Evolutionary conservation across 371 early-diverging fungal genomes (phyloP).

Genomic region (Rhizopus microsporus): DNA sequence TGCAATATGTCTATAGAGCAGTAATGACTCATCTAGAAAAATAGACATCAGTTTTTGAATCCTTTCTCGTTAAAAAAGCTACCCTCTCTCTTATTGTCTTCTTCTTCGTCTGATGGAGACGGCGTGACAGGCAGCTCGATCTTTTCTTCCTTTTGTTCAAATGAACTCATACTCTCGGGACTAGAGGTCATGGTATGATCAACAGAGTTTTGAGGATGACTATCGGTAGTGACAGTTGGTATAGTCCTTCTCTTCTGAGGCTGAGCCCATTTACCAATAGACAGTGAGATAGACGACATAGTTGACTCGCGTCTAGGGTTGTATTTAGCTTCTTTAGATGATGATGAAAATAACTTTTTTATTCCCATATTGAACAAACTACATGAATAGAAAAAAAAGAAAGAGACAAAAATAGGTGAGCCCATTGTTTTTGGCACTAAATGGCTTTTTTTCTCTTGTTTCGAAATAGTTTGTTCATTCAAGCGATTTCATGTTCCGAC

Average conservation of each 20-base stretch:
- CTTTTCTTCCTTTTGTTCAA: constrained; percentile 9
- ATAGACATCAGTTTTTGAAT: neutral
- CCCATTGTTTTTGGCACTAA: too few relatives aligned
- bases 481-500: too few relatives aligned
- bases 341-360: constrained; percentile 23
- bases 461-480: too few relatives aligned
- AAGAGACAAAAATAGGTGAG: neutral
- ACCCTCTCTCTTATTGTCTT: constrained; percentile 3
- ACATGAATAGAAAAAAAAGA: constrained; percentile 1
- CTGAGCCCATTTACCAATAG: constrained; percentile 11
- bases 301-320: constrained; percentile 1
- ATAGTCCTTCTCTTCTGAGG: neutral
- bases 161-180: neutral
- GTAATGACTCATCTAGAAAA: constrained; percentile 1
- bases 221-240: neutral
- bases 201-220: neutral
- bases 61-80: neutral
- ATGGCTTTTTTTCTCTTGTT: too few relatives aligned
- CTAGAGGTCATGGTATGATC: neutral
- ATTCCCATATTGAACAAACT: constrained; percentile 16
- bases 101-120: constrained; percentile 6
- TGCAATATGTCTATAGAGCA: neutral
- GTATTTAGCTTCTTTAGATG: constrained; percentile 4
- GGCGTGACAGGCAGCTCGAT: constrained; percentile 2
- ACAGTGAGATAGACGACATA: constrained; percentile 11